Percentiles rank a stretch among this genome's conserved stretches.
Conservation (phyloP, 306 rosid genomes). For the Morella rubra region DNA sequence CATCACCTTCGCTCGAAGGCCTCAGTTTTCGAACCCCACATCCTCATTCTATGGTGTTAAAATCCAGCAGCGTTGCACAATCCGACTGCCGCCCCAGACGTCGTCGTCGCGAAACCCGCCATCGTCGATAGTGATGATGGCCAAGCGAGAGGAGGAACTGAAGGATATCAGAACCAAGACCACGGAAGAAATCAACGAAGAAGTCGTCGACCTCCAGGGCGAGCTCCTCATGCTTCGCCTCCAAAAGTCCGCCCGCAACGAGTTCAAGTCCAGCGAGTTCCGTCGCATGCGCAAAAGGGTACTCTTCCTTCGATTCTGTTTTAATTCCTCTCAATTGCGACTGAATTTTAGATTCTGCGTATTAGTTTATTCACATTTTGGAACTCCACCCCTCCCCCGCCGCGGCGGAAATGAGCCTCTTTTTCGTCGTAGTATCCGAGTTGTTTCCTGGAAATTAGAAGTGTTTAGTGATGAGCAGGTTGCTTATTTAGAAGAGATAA, state of each 20-base stretch:
- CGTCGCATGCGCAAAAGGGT: constrained; percentile 88
- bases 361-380: neutral
- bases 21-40: constrained; percentile 28
- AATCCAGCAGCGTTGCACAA: constrained; percentile 34
- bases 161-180: constrained; percentile 66
- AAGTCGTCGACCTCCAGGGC: constrained; percentile 83
- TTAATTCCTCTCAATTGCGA: neutral
- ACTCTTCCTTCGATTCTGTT: neutral
- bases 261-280: constrained; percentile 85
- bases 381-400: neutral
- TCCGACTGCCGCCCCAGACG: constrained; percentile 29
- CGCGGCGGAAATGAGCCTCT: neutral
- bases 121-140: constrained; percentile 71
- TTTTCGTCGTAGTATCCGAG: neutral
- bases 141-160: constrained; percentile 72
- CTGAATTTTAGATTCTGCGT: neutral
- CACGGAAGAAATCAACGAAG: constrained; percentile 76
- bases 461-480: neutral
- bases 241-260: constrained; percentile 75
- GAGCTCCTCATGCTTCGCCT: constrained; percentile 91
- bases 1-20: constrained; percentile 32
- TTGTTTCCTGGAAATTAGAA: neutral
- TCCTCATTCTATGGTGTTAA: constrained; percentile 50
- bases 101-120: constrained; percentile 29
- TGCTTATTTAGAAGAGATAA: neutral